Conservation (phyloP, 2,329 filamentous ascomycete genomes). For the Calonectria naviculata region DNA sequence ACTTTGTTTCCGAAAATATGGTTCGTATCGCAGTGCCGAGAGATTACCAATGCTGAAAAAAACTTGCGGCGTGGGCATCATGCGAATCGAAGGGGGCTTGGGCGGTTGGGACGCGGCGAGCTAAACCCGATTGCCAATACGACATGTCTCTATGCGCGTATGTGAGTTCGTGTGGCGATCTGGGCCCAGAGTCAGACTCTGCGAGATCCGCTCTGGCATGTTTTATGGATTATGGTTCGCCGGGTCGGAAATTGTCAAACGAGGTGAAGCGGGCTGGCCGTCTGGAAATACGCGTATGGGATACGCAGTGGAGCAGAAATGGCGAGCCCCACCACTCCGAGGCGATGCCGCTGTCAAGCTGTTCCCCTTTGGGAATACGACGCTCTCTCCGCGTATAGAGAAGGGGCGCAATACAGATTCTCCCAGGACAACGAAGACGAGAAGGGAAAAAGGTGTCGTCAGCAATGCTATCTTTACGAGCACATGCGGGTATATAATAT, state of each 20-base stretch:
- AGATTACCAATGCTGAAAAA: too few species aligned
- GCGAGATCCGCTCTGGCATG: neutral
- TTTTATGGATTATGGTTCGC: neutral
- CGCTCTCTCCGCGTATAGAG: slow-evolving; percentile 13
- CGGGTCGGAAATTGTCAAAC: neutral
- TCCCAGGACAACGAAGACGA: neutral
- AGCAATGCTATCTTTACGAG: neutral
- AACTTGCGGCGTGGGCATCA: neutral
- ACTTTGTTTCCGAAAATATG: neutral
- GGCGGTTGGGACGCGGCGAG: too few species aligned
- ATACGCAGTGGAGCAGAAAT: neutral
- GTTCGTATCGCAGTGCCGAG: neutral
- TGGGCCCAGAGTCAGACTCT: neutral
- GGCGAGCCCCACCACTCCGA: neutral
- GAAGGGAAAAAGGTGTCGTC: slow-evolving; percentile 1
- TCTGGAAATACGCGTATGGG: neutral
- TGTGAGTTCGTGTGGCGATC: neutral
- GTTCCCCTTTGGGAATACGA: neutral
- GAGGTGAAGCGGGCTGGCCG: neutral
- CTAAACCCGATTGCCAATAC: neutral
- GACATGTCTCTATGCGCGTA: neutral
- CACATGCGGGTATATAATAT: slow-evolving; percentile 10
- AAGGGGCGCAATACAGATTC: neutral
- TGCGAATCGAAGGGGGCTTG: neutral
- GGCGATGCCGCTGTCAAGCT: neutral